phyloP scores from a whole-genome alignment of 495 filamentous ascomycete species.

The Tetracladium setigerum region DNA sequence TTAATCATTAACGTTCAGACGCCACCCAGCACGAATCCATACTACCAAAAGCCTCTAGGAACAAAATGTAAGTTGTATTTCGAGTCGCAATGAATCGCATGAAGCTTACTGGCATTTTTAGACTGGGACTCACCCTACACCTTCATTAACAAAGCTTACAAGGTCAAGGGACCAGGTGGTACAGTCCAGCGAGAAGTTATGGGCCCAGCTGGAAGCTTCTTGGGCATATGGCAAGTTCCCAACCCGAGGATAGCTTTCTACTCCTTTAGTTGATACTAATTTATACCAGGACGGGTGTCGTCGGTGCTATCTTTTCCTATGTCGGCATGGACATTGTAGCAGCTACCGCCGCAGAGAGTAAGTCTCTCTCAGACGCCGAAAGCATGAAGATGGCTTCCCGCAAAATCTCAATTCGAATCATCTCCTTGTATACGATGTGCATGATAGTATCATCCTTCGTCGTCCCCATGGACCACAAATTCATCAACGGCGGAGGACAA shows the following conservation, averaged over 20 bases:
- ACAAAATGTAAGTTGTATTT: constrained; percentile 25
- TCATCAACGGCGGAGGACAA: constrained; percentile 34
- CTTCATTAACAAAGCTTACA: constrained; percentile 26
- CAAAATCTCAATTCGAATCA: constrained; percentile 38
- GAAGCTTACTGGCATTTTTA: constrained; percentile 4
- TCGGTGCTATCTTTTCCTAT: constrained; percentile 36
- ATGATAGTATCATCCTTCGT: constrained; percentile 35
- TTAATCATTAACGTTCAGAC: constrained; percentile 9
- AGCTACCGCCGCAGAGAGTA: constrained; percentile 40
- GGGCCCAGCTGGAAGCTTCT: constrained; percentile 22
- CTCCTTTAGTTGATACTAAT: not conserved
- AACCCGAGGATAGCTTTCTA: not conserved
- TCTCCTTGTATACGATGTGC: constrained; percentile 34
- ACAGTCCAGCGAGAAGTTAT: constrained; percentile 14
- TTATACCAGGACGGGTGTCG: constrained; percentile 32
- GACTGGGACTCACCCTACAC: constrained; percentile 30
- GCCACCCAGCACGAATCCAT: constrained; percentile 24
- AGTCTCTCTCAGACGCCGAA: constrained; percentile 34
- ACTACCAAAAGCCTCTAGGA: constrained; percentile 25
- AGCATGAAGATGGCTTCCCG: constrained; percentile 42
- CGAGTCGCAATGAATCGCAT: not conserved
- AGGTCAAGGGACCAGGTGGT: constrained; percentile 19
- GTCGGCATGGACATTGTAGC: constrained; percentile 39
- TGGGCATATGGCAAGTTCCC: constrained; percentile 26
- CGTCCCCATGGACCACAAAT: constrained; percentile 37